phyloP scores from a whole-genome alignment of 2,329 filamentous ascomycete genomes.

The Aspergillus nomiae region DNA sequence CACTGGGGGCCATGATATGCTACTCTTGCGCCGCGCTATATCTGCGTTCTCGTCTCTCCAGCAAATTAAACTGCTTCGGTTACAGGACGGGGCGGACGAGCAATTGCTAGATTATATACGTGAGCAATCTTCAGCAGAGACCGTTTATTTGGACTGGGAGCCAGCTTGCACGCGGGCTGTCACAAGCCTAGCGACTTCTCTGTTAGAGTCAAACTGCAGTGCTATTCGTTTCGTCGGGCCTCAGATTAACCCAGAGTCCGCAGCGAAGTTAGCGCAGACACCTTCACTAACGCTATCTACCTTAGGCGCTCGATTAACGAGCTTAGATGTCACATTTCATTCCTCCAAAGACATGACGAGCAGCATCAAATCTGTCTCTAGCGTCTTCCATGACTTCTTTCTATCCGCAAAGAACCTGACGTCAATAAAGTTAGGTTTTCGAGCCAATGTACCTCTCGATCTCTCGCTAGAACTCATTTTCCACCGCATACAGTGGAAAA shows the following conservation, averaged over 20 bases:
- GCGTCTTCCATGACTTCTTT: conserved; percentile 61
- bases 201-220: conserved; percentile 58
- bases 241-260: conserved; percentile 63
- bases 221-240: conserved; percentile 64
- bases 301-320: conserved; percentile 60
- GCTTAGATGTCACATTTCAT: conserved; percentile 66
- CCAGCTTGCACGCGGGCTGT: conserved; percentile 64
- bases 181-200: conserved; percentile 59
- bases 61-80: conserved; percentile 64
- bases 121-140: conserved; percentile 46
- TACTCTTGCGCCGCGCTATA: conserved; percentile 57
- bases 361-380: conserved; percentile 60
- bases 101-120: conserved; percentile 56
- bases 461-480: conserved; percentile 64
- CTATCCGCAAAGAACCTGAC: conserved; percentile 61
- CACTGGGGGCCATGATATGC: conserved; percentile 52
- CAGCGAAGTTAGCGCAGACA: conserved; percentile 52
- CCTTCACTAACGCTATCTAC: conserved; percentile 52
- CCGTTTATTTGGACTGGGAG: conserved; percentile 61
- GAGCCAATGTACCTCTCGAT: conserved; percentile 57
- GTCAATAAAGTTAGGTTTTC: conserved; percentile 66
- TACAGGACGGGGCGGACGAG: conserved; percentile 62
- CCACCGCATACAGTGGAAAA: conserved; percentile 63
- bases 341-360: conserved; percentile 58
- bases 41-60: conserved; percentile 62